Percentiles rank a stretch among this genome's conserved stretches.
phyloP scores from a whole-genome alignment of 140 eudicot species.

The Stevia rebaudiana region DNA sequence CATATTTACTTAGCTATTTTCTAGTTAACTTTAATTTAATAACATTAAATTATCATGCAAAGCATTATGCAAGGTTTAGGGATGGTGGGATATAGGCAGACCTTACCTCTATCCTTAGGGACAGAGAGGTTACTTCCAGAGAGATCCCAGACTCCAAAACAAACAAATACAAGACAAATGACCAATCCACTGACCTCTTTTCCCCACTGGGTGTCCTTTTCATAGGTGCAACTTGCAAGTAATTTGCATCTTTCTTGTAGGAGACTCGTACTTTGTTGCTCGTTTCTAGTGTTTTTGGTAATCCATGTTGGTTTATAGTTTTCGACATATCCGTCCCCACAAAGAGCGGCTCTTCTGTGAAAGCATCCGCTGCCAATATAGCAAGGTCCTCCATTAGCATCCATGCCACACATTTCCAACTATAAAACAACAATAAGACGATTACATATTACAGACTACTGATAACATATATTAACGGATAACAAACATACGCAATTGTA shows the following conservation, averaged over 20 bases:
- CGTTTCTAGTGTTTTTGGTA: background rate
- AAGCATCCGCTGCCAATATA: conserved; percentile 20
- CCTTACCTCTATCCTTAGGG: no score
- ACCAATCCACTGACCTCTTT: background rate
- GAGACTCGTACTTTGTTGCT: background rate
- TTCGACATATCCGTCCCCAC: background rate
- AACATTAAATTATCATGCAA: no score
- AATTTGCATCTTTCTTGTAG: conserved; percentile 12
- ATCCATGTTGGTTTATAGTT: background rate
- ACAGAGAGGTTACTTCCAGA: no score
- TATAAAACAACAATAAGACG: background rate
- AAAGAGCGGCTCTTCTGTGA: conserved; percentile 6
- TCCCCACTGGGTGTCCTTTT: conserved; percentile 8
- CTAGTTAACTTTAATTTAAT: no score
- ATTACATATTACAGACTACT: no score
- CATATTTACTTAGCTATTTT: no score
- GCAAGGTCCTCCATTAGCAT: conserved; percentile 25
- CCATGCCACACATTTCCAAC: conserved; percentile 20
- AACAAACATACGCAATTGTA: background rate
- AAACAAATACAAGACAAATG: background rate
- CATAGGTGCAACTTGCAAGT: conserved; percentile 6
- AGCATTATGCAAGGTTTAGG: no score
- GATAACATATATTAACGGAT: background rate
- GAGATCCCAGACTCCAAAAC: no score
- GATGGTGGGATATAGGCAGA: no score